Evolutionary conservation across 163 green algal genomes (phyloP).

Genomic region (Scenedesmus sp.): DNA sequence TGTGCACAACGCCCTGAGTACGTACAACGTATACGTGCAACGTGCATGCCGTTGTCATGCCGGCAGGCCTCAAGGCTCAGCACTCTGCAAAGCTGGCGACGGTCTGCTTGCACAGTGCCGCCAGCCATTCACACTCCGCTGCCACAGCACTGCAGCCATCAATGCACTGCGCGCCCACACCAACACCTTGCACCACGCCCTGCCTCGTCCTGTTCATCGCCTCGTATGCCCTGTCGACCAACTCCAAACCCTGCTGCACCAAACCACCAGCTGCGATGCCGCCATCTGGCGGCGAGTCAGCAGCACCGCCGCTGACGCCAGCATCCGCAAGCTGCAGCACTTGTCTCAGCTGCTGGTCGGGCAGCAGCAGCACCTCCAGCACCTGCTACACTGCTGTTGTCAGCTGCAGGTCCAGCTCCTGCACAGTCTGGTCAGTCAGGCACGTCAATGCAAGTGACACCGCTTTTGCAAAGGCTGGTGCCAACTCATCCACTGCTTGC

Average conservation of each 20-base stretch:
- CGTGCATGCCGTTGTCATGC: no score
- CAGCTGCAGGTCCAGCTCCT: not conserved
- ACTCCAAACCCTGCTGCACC: not conserved
- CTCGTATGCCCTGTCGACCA: no score
- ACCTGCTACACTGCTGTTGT: not conserved
- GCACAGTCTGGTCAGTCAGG: not conserved
- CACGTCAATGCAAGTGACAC: not conserved
- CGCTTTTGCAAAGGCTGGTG: not conserved
- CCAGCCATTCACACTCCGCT: not conserved
- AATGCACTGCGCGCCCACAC: no score
- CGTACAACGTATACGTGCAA: no score
- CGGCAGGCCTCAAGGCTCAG: not conserved
- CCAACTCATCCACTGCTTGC: not conserved
- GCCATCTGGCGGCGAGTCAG: not conserved
- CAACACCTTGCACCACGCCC: no score
- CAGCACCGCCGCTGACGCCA: not conserved
- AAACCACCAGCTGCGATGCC: not conserved
- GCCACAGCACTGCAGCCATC: constrained; percentile 6
- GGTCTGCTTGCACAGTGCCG: not conserved
- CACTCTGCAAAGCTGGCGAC: not conserved
- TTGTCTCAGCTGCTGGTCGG: not conserved
- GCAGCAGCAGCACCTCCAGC: not conserved
- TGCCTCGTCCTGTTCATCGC: not conserved
- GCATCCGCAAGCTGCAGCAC: not conserved
- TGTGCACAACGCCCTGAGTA: no score